phyloP scores from a whole-genome alignment of 148 eudicot genomes.

The Bassia scoparia region DNA sequence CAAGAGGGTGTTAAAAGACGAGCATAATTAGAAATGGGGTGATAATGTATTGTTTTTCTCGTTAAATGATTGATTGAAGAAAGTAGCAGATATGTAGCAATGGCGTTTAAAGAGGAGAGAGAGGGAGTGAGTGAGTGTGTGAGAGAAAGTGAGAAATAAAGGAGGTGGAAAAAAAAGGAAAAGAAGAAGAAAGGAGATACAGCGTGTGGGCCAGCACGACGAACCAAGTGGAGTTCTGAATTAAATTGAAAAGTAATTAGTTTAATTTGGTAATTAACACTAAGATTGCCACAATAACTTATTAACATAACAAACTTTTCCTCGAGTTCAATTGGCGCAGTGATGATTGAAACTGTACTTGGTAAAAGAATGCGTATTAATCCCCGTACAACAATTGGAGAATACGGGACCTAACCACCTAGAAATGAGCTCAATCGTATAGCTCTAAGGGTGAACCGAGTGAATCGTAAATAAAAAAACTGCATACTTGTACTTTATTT shows the following conservation, averaged over 20 bases:
- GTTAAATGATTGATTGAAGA: background rate
- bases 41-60: background rate
- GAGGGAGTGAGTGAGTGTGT: constrained; percentile 16
- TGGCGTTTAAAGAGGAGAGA: constrained; percentile 9
- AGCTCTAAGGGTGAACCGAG: too few relatives aligned
- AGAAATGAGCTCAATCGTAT: too few relatives aligned
- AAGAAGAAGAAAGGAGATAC: background rate
- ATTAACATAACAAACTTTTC: too few relatives aligned
- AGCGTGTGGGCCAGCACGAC: constrained; percentile 25
- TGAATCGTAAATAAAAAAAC: too few relatives aligned
- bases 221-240: background rate
- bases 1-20: background rate
- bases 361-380: too few relatives aligned
- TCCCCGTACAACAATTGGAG: too few relatives aligned
- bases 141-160: background rate
- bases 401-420: too few relatives aligned
- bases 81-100: constrained; percentile 7
- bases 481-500: too few relatives aligned
- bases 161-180: background rate
- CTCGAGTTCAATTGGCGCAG: too few relatives aligned
- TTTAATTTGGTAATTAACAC: too few relatives aligned
- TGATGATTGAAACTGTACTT: too few relatives aligned
- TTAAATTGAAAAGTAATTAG: background rate
- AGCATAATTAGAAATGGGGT: background rate
- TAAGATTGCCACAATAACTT: background rate